Evolutionary conservation across 1,139 yeast genomes (phyloP).

Genomic region (Wickerhamomyces sp.): DNA sequence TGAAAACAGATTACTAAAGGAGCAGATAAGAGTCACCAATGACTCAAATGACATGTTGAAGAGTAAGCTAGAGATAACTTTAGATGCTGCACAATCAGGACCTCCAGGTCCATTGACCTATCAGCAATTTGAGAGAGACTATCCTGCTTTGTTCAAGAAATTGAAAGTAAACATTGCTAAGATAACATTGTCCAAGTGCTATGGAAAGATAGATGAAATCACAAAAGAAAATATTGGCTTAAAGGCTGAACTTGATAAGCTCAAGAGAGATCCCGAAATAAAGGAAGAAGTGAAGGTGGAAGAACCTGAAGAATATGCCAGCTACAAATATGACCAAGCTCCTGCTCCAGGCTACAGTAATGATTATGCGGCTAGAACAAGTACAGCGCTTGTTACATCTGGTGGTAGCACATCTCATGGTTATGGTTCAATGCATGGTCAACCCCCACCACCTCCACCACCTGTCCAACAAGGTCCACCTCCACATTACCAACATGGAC

Average conservation of each 20-base stretch:
- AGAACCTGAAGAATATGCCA: neutral
- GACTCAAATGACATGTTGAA: neutral
- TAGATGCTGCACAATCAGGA: neutral
- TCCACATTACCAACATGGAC: neutral
- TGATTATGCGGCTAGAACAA: neutral
- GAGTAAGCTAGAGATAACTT: neutral
- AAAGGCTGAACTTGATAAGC: neutral
- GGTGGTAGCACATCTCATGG: neutral
- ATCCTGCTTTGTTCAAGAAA: slow-evolving; percentile 1
- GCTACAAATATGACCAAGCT: neutral
- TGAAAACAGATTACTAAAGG: neutral
- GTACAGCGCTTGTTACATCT: neutral
- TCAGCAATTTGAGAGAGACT: slow-evolving; percentile 2
- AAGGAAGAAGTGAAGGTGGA: neutral
- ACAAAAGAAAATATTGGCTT: neutral
- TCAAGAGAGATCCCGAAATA: neutral
- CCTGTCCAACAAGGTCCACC: neutral
- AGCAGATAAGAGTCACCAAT: neutral
- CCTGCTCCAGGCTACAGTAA: neutral
- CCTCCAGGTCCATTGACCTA: neutral
- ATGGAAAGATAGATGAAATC: slow-evolving; percentile 1
- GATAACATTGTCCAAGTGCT: neutral
- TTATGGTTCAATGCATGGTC: neutral
- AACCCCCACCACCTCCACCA: neutral
- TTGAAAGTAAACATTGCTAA: slow-evolving; percentile 2